Evolutionary conservation across 1,139 yeast genomes (phyloP), one percentile per base, ranked within the genome.

Genomic region (Geotrichum klebahnii): DNA sequence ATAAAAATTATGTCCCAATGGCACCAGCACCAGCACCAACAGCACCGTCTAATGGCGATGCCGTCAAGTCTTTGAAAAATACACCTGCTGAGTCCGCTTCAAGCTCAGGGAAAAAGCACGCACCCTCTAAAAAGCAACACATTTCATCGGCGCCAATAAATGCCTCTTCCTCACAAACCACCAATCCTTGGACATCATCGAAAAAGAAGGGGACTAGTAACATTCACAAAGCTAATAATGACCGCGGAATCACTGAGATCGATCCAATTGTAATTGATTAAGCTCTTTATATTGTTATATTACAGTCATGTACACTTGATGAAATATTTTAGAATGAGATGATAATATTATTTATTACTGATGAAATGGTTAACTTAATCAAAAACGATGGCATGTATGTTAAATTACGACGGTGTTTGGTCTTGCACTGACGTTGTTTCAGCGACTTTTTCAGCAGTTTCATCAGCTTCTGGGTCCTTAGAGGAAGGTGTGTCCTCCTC

Each of bases 241-340:
- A 14, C 5, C 16, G 29, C n/a, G 46, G 46, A 5, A 19, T 29
- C 6, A 10, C 39, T 3, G 46, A 44, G 10, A 35, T 28, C 5
- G 46, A 44, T 12, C 46, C 46, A n/a, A 44, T 44, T 16, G 40
- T 44, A 3, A 44, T 44, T 26, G 46, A 44, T 20, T 44, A 34
- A 34, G 9, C 2, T 5, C n/a, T n/a, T n/a, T n/a, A n/a, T n/a
- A n/a, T 31, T 31, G n/a, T n/a, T 14, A 12, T 32, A 12, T 9
- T 9, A 8, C n/a, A 32, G 14, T 14, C n/a, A 14, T 12, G 14
- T 32, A 14, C 14, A 8, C 6, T 8, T 32, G n/a, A 12, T 5
- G n/a, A n/a, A 33, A 33, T 10, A 19, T 17, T 12, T n/a, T n/a
- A 14, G 3, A 33, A 33, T 33, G 19, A 14, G 9, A 12, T 9